Evolutionary conservation across 1,284 basidiomycete species (phyloP), one percentile per base, ranked within the genome.

Genomic region (Ceraceosorus bombacis): DNA sequence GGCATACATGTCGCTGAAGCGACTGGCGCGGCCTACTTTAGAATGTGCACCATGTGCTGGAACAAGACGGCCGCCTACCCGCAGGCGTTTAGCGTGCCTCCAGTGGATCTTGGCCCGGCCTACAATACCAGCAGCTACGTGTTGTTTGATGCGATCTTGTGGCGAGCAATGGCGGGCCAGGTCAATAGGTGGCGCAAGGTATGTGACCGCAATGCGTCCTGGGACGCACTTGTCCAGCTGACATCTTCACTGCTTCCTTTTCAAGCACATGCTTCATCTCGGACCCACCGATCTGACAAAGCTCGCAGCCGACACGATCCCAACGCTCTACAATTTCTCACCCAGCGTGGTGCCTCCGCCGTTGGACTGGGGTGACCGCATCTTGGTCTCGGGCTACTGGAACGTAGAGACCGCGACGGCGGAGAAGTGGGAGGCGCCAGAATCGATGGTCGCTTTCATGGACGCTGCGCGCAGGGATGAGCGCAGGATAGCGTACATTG

Each of bases 381-480:
- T 69, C 55, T 60, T 65, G 55, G 59, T 75, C 43, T 69, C 70
- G 9, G 73, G 73, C 9, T 75, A 73, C 63, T 75, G 73, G 73
- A 66, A 68, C 59, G 56, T 70, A 49, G 60, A 61, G 53, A 41
- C 57, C 53, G 64, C 65, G 54, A 84, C 86, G 59, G 78, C 80
- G 15, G 53, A 55, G 9, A 80, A 82, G 51, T 87, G 85, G 85
- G 76, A 78, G 5, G 82, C 85, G 8, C 82, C 85, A 0, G 68
- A 79, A 37, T 80, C 79, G 36, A 78, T 88, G 2, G 65, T 82
- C 4, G 78, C 78, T 7, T 88, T 83, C 72, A 84, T 88, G 76
- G 70, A 74, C 8, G 80, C 82, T 64, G 85, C 86, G 2, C 80
- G 81, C 39, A 69, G 72, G n/a, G 85, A 87, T 60, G 79, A 78